These are phyloP conservation scores for Blastobotrys americana DNA, from an alignment of 805 yeast genomes.

Conservation along the genomic window DNA sequence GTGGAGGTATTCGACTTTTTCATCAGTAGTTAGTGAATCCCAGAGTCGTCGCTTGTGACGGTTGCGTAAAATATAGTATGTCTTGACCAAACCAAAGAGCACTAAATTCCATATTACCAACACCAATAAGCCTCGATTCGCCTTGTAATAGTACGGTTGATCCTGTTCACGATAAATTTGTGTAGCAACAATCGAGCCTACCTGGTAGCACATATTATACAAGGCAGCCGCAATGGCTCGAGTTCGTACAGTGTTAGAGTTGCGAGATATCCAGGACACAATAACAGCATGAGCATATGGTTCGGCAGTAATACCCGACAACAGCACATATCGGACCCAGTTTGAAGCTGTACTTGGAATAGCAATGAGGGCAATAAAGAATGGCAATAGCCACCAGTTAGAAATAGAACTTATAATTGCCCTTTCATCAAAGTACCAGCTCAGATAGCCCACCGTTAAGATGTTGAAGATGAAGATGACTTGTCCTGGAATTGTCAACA, in stretches of 20 bases:
- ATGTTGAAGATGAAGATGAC: conserved; percentile 13
- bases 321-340: conserved; percentile 7
- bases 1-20: conserved; percentile 40
- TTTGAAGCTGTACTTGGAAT: conserved; percentile 5
- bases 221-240: conserved; percentile 58
- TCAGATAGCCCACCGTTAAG: conserved; percentile 12
- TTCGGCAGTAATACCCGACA: conserved; percentile 4
- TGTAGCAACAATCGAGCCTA: conserved; percentile 45
- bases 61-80: conserved; percentile 29
- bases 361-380: conserved; percentile 5
- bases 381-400: conserved; percentile 7
- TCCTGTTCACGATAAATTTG: conserved; percentile 52
- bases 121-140: conserved; percentile 35
- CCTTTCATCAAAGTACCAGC: conserved; percentile 11
- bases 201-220: conserved; percentile 56
- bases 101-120: conserved; percentile 17
- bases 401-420: conserved; percentile 2
- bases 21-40: conserved; percentile 42
- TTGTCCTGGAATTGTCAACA: conserved; percentile 37
- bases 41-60: conserved; percentile 38
- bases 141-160: conserved; percentile 49
- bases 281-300: conserved; percentile 45
- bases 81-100: conserved; percentile 22
- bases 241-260: conserved; percentile 51
- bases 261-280: conserved; percentile 54